Percentiles rank a stretch among this genome's conserved stretches.
Evolutionary conservation across 306 rosid species (phyloP).

Genomic region (Medicago arabica): DNA sequence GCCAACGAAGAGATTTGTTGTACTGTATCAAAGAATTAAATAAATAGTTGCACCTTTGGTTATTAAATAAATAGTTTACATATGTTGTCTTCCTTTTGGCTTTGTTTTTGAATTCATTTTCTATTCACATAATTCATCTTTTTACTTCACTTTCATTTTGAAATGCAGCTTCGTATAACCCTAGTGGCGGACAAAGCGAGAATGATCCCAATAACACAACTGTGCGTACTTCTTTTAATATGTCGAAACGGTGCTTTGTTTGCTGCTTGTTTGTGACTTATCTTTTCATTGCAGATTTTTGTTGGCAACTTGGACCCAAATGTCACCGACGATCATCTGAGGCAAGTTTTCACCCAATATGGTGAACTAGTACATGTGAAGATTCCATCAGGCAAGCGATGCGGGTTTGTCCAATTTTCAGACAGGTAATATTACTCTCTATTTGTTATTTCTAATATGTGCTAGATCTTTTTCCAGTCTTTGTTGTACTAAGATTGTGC

Average conservation of each 20-base stretch:
- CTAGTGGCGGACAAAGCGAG: slow-evolving; percentile 82
- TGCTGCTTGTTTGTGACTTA: slow-evolving; percentile 37
- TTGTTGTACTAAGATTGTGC: not conserved
- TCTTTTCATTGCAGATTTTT: slow-evolving; percentile 68
- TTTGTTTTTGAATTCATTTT: not conserved
- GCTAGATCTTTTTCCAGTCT: not conserved
- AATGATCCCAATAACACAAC: slow-evolving; percentile 94
- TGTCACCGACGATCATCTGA: slow-evolving; percentile 84
- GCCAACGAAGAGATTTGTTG: not conserved
- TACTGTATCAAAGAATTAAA: not conserved
- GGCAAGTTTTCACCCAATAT: slow-evolving; percentile 83
- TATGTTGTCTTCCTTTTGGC: not conserved
- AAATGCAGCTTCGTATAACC: slow-evolving; percentile 82
- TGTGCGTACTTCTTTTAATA: slow-evolving; percentile 64
- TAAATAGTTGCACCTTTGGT: not conserved
- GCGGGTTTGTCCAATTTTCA: slow-evolving; percentile 94
- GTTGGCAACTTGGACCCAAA: slow-evolving; percentile 94
- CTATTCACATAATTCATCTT: slow-evolving; percentile 11
- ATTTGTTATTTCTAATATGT: not conserved
- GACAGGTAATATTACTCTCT: slow-evolving; percentile 63
- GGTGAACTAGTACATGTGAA: slow-evolving; percentile 92
- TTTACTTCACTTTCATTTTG: slow-evolving; percentile 46
- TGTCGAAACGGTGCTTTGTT: slow-evolving; percentile 3
- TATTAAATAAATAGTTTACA: not conserved
- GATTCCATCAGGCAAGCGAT: slow-evolving; percentile 95